Evolutionary conservation across 2,329 filamentous ascomycete species (phyloP), one percentile per base, ranked within the genome.

Genomic region (Aspergillus spinulosporus): DNA sequence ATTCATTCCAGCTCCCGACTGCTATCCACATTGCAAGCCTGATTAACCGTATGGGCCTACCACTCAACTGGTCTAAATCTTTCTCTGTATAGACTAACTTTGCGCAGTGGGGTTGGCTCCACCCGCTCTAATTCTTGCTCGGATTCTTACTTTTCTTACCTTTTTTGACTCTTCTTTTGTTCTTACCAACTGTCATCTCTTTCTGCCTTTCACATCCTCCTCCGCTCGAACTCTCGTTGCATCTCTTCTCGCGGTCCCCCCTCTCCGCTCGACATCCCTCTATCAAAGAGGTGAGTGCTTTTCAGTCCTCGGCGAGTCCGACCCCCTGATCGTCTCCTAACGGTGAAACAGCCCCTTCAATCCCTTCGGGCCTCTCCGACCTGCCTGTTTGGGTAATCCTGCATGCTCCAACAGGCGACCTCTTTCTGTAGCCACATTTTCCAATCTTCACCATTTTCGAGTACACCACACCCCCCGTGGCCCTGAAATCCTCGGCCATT

Each of bases 401-500:
- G 15, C 36, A 49, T 42, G 29, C 48, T 36, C 26, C 26, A 8
- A 28, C 29, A 34, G 29, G 44, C 26, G 5, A 11, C 31, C 28
- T 7, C 4, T 29, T 4, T 34, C 29, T 54, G 28, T n/a, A 34
- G 14, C 12, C 28, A 34, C 9, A 15, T 26, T n/a, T 21, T 28
- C 34, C 12, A 42, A 39, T 32, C 47, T 57, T 46, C 54, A 54
- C 48, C 57, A 53, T 54, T 44, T 45, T 29, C 32, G 50, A 47
- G 36, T 34, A 47, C 21, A 40, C 42, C 39, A 57, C 57, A 46
- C 55, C 61, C 42, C 58, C 47, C 52, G 59, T 64, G 59, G 61
- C 61, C 47, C 54, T 64, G 39, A 64, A 60, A 59, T 61, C 57
- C 37, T 58, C 60, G 46, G 26, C 59, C 57, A 21, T 21, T 21